Conservation (phyloP, 2,329 filamentous ascomycete genomes). For the Aurifilum marmelostoma region DNA sequence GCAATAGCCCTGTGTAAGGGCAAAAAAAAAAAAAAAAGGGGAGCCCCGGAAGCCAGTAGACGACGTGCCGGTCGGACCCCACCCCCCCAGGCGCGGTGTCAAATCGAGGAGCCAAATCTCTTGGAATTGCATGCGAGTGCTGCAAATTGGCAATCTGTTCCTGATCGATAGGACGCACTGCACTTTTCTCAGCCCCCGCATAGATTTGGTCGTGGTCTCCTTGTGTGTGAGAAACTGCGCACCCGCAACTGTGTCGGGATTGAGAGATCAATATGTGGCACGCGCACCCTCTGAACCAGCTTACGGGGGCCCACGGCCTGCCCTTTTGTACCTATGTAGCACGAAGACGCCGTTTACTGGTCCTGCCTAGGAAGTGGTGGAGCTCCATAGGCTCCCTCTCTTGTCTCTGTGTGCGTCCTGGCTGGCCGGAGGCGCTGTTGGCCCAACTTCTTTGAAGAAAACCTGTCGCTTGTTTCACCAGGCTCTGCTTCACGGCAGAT, state of each 20-base stretch:
- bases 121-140: conserved; percentile 1
- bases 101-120: conserved; percentile 6
- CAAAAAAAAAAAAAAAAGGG: conserved; percentile 9
- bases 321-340: neutral
- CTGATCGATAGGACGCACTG: conserved; percentile 1
- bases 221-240: neutral
- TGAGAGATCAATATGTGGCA: conserved; percentile 4
- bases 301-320: neutral
- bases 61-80: conserved; percentile 16
- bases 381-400: neutral
- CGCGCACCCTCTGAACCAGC: neutral
- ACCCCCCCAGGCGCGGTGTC: neutral
- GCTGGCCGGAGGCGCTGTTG: neutral
- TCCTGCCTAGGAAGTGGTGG: neutral
- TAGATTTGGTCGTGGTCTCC: neutral
- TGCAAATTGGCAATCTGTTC: conserved; percentile 18
- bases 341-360: neutral
- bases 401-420: neutral
- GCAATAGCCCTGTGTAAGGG: neutral
- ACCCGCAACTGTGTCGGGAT: neutral
- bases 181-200: neutral
- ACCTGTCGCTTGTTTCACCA: neutral
- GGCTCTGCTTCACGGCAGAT: neutral
- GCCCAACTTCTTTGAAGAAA: neutral
- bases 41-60: conserved; percentile 21